Percentiles rank a stretch among this genome's conserved stretches.
phyloP scores from a whole-genome alignment of 2,329 filamentous ascomycete genomes.

The Fusarium protoensiforme region DNA sequence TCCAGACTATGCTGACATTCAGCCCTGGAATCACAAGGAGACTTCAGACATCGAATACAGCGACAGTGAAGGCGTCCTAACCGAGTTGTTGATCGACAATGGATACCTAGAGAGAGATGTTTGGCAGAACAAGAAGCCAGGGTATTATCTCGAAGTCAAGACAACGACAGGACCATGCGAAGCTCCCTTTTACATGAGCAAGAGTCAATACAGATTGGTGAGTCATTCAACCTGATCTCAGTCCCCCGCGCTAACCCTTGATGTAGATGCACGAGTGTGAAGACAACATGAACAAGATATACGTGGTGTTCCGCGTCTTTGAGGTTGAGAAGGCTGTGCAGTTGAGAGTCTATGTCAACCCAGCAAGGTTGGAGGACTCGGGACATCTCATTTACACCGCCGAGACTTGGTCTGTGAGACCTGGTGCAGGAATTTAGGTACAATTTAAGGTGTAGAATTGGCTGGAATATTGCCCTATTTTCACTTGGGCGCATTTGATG shows the following conservation, averaged over 20 bases:
- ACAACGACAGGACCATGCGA: slow-evolving; percentile 51
- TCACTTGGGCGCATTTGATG: accelerated
- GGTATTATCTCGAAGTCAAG: slow-evolving; percentile 64
- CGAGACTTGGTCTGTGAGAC: slow-evolving; percentile 6
- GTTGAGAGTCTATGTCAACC: slow-evolving; percentile 5
- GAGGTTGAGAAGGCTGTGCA: background rate
- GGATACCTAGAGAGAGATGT: slow-evolving; percentile 43
- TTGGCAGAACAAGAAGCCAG: slow-evolving; percentile 45
- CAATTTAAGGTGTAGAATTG: background rate
- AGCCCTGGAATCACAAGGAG: slow-evolving; percentile 50
- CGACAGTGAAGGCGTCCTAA: slow-evolving; percentile 49
- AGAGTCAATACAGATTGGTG: slow-evolving; percentile 54
- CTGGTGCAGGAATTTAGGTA: background rate
- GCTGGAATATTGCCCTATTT: accelerated
- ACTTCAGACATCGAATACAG: slow-evolving; percentile 59
- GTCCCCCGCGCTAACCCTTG: background rate
- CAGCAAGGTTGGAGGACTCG: background rate
- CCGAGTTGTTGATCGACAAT: slow-evolving; percentile 46
- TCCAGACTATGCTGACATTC: slow-evolving; percentile 52
- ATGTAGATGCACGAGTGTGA: background rate
- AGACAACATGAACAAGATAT: background rate
- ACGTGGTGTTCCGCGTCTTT: slow-evolving; percentile 6
- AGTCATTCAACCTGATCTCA: background rate
- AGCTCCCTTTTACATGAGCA: slow-evolving; percentile 59
- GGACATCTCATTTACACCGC: slow-evolving; percentile 1